A percentile compares a stretch with the other conserved stretches of the same genome.
Evolutionary conservation across 2,329 filamentous ascomycete species (phyloP).

Genomic region (Fusarium secorum): DNA sequence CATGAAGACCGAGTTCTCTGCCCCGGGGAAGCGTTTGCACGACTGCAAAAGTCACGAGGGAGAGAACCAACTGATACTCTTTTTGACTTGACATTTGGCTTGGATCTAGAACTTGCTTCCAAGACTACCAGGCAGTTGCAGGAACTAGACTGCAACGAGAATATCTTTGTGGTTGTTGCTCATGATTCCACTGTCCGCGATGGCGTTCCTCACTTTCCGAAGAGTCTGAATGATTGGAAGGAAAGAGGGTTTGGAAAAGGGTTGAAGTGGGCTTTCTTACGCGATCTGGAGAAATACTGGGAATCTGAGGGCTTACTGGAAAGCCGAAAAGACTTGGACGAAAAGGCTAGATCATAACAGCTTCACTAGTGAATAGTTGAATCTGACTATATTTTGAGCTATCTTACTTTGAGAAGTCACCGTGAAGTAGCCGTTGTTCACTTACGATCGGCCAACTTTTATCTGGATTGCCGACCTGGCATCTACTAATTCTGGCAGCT

Average conservation of each 20-base stretch:
- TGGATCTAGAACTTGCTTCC: slow-evolving; percentile 24
- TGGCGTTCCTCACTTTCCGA: slow-evolving; percentile 34
- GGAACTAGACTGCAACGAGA: slow-evolving; percentile 32
- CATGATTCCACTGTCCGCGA: slow-evolving; percentile 35
- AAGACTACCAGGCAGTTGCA: slow-evolving; percentile 23
- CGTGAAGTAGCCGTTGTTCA: not conserved
- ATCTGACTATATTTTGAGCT: not conserved
- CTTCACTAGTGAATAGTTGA: not conserved
- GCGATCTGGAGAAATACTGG: slow-evolving; percentile 34
- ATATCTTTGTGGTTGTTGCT: slow-evolving; percentile 30
- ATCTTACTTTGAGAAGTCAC: fast-evolving
- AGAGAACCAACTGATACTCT: slow-evolving; percentile 21
- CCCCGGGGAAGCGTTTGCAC: slow-evolving; percentile 26
- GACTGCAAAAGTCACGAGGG: slow-evolving; percentile 29
- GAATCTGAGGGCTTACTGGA: slow-evolving; percentile 16
- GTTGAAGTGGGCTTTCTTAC: slow-evolving; percentile 32
- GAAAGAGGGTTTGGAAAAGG: slow-evolving; percentile 13
- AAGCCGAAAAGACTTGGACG: fast-evolving
- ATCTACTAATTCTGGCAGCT: not conserved
- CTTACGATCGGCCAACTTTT: not conserved
- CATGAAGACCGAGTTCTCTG: slow-evolving; percentile 4
- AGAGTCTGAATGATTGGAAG: slow-evolving; percentile 35
- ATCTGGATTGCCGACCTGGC: not conserved
- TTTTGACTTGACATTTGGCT: slow-evolving; percentile 32
- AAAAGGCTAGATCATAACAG: not conserved